Evolutionary conservation across 345 rosid genomes (phyloP).

Genomic region (Psidium friedrichsthalianum): DNA sequence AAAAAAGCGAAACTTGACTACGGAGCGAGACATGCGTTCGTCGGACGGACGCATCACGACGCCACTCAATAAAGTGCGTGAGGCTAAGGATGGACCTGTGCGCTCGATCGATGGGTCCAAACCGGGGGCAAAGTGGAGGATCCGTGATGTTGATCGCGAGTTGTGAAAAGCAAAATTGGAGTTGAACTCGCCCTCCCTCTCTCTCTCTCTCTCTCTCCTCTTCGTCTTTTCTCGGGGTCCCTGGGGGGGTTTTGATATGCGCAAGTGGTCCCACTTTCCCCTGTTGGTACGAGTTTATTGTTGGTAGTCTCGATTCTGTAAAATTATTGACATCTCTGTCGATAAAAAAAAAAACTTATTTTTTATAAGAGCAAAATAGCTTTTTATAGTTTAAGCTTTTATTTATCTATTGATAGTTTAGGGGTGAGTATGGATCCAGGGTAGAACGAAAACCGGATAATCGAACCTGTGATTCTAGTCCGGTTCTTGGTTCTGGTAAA

Average conservation of each 20-base stretch:
- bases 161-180: not conserved
- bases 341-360: no score
- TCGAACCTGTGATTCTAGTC: no score
- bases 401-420: no score
- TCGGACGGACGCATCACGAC: not conserved
- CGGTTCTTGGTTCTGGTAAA: no score
- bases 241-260: not conserved
- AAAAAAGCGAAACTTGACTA: not conserved
- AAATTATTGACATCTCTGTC: not conserved
- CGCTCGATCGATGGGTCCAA: not conserved
- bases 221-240: not conserved
- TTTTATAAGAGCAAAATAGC: no score
- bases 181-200: not conserved
- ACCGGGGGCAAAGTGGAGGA: not conserved
- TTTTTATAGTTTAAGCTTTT: no score
- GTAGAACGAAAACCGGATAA: no score
- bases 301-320: not conserved
- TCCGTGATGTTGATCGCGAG: not conserved
- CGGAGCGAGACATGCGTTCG: not conserved
- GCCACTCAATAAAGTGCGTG: not conserved
- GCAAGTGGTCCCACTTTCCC: not conserved
- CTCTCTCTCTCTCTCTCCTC: no score
- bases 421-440: no score
- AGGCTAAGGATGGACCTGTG: not conserved
- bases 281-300: not conserved